Conservation (phyloP, 1,139 yeast species). For the Blastobotrys aristatus region DNA sequence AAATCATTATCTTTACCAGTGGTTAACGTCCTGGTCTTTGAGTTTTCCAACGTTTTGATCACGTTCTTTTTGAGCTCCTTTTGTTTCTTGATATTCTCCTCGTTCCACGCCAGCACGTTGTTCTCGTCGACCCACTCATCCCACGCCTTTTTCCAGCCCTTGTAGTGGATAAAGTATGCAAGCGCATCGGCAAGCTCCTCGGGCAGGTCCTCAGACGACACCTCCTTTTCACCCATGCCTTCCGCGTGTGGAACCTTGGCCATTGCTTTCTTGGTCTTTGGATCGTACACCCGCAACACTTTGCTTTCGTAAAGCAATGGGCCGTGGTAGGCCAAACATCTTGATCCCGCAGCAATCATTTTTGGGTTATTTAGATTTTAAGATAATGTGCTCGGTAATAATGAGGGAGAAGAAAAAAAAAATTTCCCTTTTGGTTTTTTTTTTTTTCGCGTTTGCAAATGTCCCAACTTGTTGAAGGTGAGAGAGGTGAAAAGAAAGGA, state of each 20-base stretch:
- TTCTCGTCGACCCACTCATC: conserved; percentile 88
- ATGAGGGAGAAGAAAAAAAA: background rate
- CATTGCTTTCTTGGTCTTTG: conserved; percentile 40
- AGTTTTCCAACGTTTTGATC: conserved; percentile 33
- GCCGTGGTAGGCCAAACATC: conserved; percentile 83
- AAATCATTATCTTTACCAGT: conserved; percentile 6
- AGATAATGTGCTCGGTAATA: too few relatives aligned
- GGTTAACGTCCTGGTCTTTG: conserved; percentile 8
- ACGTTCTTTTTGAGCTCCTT: conserved; percentile 56
- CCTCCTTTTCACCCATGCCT: conserved; percentile 26
- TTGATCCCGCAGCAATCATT: conserved; percentile 8
- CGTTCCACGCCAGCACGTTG: conserved; percentile 62
- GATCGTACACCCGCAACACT: conserved; percentile 59
- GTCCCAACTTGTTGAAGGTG: background rate
- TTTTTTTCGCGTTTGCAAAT: too few relatives aligned
- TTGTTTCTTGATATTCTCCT: conserved; percentile 62
- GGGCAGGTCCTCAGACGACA: conserved; percentile 40
- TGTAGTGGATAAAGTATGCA: conserved; percentile 75
- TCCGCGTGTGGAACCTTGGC: conserved; percentile 37
- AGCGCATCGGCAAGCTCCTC: conserved; percentile 37
- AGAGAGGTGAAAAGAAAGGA: background rate
- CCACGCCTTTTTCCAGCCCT: conserved; percentile 96
- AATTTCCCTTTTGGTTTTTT: background rate
- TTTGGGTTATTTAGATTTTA: background rate
- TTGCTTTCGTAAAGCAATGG: conserved; percentile 89